Conservation (phyloP, 1,284 basidiomycete species). For the Leccinum huronense region DNA sequence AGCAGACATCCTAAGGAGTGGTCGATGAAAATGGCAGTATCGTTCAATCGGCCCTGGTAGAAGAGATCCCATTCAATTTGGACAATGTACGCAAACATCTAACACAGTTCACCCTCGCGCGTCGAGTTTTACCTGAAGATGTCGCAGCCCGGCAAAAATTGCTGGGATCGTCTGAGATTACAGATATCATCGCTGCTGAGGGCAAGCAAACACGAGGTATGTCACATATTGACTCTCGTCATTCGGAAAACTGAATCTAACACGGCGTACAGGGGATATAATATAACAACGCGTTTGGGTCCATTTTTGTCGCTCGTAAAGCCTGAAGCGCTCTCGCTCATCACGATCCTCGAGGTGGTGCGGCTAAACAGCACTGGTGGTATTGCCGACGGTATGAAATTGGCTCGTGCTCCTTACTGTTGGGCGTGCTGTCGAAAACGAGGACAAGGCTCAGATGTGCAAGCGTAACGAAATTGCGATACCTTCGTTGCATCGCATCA, state of each 20-base stretch:
- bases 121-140: conserved; percentile 63
- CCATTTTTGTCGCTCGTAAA: conserved; percentile 79
- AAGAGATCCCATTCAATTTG: conserved; percentile 70
- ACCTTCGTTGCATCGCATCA: conserved; percentile 41
- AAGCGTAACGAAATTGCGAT: conserved; percentile 61
- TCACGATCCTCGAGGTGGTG: conserved; percentile 92
- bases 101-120: conserved; percentile 57
- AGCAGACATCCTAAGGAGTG: conserved; percentile 22
- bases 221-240: conserved; percentile 7
- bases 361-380: conserved; percentile 80
- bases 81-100: conserved; percentile 68
- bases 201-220: conserved; percentile 26
- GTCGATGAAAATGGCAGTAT: conserved; percentile 23
- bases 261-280: conserved; percentile 9
- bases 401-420: conserved; percentile 79
- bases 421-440: conserved; percentile 84
- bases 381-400: conserved; percentile 86
- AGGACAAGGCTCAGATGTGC: conserved; percentile 85
- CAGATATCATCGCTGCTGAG: conserved; percentile 46
- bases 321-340: conserved; percentile 79
- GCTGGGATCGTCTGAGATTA: conserved; percentile 78
- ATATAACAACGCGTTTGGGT: conserved; percentile 31
- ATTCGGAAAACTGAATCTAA: background rate
- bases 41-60: conserved; percentile 22
- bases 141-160: conserved; percentile 74